These are phyloP conservation scores for Sporobolus alterniflorus DNA, from an alignment of 202 grass and related monocot genomes.

Conservation along the genomic window DNA sequence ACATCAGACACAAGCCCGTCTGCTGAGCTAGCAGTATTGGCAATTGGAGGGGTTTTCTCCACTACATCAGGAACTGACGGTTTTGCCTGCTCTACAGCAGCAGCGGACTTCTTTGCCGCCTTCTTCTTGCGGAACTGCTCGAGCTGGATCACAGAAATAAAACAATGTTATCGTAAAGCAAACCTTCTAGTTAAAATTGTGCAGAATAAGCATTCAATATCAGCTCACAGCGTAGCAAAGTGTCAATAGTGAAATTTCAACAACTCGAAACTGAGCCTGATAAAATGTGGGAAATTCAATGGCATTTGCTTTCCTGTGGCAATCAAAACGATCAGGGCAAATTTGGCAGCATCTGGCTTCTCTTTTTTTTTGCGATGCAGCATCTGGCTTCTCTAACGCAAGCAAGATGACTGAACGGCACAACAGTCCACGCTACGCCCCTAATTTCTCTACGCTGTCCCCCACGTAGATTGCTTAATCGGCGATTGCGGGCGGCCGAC, in stretches of 20 bases:
- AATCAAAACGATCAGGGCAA: background rate
- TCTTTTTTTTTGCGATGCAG: too few species aligned
- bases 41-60: conserved; percentile 48
- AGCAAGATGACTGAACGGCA: conserved; percentile 3
- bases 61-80: conserved; percentile 33
- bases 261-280: background rate
- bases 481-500: background rate
- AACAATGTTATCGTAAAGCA: conserved; percentile 28
- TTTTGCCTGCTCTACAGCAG: conserved; percentile 32
- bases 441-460: background rate
- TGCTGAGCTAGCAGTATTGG: conserved; percentile 8
- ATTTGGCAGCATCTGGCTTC: conserved; percentile 23
- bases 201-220: background rate
- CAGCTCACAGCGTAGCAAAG: background rate
- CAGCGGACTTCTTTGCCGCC: conserved; percentile 57
- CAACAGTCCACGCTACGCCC: background rate
- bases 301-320: conserved; percentile 13
- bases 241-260: conserved; percentile 4
- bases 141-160: conserved; percentile 63
- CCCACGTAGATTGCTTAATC: background rate
- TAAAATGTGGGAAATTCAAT: conserved; percentile 1
- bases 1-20: conserved; percentile 42
- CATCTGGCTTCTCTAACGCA: too few species aligned
- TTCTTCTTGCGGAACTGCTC: conserved; percentile 98
- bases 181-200: background rate